A percentile compares a stretch with the other conserved stretches of the same genome.
These are phyloP conservation scores for Musa acuminata DNA, from an alignment of 176 grass and related monocot species.

Conservation along the genomic window DNA sequence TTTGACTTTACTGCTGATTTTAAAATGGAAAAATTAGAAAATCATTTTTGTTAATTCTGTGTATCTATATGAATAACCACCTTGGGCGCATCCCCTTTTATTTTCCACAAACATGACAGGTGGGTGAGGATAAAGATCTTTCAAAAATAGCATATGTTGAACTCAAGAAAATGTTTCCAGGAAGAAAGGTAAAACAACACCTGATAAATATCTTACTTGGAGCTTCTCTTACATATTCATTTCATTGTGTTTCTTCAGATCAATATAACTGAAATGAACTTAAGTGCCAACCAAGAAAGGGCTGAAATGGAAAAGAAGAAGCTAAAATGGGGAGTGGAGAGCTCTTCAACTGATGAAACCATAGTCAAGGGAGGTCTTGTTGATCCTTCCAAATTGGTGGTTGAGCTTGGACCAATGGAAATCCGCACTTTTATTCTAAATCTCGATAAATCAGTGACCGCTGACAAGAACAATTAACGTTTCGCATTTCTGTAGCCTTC, in stretches of 20 bases:
- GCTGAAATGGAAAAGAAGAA: constrained; percentile 34
- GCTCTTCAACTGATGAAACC: neutral
- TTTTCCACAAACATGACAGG: constrained; percentile 14
- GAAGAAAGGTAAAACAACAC: constrained; percentile 28
- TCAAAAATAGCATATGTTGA: constrained; percentile 30
- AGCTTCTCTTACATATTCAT: neutral
- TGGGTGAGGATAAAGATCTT: constrained; percentile 38
- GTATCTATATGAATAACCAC: neutral
- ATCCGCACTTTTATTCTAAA: constrained; percentile 38
- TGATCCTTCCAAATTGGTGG: constrained; percentile 24
- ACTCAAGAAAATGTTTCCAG: constrained; percentile 40
- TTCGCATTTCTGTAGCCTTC: too few species aligned
- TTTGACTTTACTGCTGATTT: neutral
- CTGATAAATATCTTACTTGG: neutral
- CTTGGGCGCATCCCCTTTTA: neutral
- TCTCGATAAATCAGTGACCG: neutral
- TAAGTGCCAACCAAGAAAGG: constrained; percentile 36
- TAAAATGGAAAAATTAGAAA: neutral
- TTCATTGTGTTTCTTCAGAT: constrained; percentile 23
- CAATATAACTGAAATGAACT: constrained; percentile 34
- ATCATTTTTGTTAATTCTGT: neutral
- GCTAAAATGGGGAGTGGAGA: constrained; percentile 37
- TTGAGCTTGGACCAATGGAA: constrained; percentile 48
- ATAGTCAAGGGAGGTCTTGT: constrained; percentile 30
- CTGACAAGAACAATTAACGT: neutral